A percentile compares a stretch with the other conserved stretches of the same genome.
These are phyloP conservation scores for Wickerhamiella lipophila DNA, from an alignment of 805 yeast genomes.

Conservation along the genomic window DNA sequence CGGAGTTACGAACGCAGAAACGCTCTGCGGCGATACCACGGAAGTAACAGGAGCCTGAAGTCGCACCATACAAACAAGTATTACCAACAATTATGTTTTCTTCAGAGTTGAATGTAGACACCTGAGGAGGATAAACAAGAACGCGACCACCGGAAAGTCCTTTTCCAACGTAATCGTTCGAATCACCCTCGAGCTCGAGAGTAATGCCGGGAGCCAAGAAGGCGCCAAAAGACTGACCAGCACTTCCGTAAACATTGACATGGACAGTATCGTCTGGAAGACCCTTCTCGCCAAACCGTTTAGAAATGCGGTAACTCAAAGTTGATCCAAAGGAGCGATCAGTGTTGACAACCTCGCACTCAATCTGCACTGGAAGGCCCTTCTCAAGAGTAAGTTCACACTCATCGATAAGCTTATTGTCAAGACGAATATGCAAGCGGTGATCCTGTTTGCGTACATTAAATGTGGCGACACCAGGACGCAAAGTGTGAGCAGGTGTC, in stretches of 20 bases:
- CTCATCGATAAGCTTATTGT: slow-evolving; percentile 91
- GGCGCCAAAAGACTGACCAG: slow-evolving; percentile 98
- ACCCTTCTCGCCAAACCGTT: slow-evolving; percentile 83
- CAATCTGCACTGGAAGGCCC: slow-evolving; percentile 92
- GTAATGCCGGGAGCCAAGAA: slow-evolving; percentile 94
- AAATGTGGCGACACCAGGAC: slow-evolving; percentile 94
- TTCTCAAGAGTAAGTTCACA: slow-evolving; percentile 88
- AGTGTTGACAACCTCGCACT: slow-evolving; percentile 85
- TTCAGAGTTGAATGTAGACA: slow-evolving; percentile 76
- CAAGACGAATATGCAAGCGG: slow-evolving; percentile 80
- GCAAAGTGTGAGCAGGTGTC: slow-evolving; percentile 90
- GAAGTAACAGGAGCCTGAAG: slow-evolving; percentile 85
- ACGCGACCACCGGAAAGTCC: slow-evolving; percentile 93
- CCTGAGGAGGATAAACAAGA: slow-evolving; percentile 81
- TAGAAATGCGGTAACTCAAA: slow-evolving; percentile 83
- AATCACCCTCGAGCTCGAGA: slow-evolving; percentile 90
- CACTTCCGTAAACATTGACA: slow-evolving; percentile 81
- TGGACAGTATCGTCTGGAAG: slow-evolving; percentile 94
- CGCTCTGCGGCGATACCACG: slow-evolving; percentile 98
- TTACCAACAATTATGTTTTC: slow-evolving; percentile 95
- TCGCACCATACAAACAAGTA: slow-evolving; percentile 96
- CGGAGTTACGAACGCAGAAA: slow-evolving; percentile 96
- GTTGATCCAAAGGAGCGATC: slow-evolving; percentile 96
- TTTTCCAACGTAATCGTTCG: slow-evolving; percentile 96
- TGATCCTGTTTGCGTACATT: slow-evolving; percentile 91